Percentiles rank a stretch among this genome's conserved stretches.
Conservation (phyloP, 495 filamentous ascomycete genomes). For the Talaromyces adpressus region DNA sequence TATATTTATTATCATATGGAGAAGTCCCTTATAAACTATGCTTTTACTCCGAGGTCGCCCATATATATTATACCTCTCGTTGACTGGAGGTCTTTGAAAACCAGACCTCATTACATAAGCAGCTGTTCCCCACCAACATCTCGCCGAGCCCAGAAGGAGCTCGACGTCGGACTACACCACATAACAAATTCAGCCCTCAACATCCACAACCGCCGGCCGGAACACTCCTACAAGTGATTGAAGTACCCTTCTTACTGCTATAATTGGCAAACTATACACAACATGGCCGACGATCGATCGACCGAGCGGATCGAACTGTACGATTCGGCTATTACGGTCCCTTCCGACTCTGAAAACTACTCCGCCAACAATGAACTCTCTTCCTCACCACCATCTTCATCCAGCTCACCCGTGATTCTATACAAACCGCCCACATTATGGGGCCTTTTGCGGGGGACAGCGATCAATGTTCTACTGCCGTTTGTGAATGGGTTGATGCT, state of each 20-base stretch:
- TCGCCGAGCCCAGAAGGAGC: not conserved
- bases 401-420: conserved; percentile 71
- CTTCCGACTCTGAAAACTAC: conserved; percentile 86
- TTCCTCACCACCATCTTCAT: conserved; percentile 54
- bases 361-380: conserved; percentile 59
- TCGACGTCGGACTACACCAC: not conserved
- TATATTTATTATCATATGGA: not conserved
- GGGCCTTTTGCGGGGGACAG: conserved; percentile 77
- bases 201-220: not conserved
- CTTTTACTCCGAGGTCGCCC: not conserved
- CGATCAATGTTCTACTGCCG: conserved; percentile 89
- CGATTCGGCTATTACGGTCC: conserved; percentile 78
- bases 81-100: not conserved
- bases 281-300: conserved; percentile 41
- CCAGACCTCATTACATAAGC: not conserved
- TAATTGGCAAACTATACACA: conserved; percentile 6
- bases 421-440: conserved; percentile 85
- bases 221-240: not conserved
- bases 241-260: not conserved
- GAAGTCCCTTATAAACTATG: not conserved
- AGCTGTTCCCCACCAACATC: not conserved
- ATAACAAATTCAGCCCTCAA: not conserved
- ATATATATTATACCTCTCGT: not conserved
- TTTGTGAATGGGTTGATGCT: conserved; percentile 99
- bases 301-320: conserved; percentile 54